Conservation (phyloP, 805 yeast genomes). For the Nakazawaea ambrosiae region DNA sequence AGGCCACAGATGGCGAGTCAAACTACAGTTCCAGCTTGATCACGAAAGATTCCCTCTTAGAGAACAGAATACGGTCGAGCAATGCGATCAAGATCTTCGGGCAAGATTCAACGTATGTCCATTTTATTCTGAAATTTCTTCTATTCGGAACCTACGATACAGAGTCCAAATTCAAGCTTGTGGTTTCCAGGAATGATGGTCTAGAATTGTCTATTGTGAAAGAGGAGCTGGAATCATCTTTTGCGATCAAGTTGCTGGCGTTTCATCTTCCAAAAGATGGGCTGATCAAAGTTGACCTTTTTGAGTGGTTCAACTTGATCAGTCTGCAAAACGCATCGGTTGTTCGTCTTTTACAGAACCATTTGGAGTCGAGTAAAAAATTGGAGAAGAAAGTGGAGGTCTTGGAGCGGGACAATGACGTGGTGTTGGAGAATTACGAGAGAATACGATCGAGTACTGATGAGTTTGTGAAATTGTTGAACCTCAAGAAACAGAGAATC, state of each 20-base stretch:
- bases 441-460: background rate
- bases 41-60: too few relatives aligned
- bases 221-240: too few relatives aligned
- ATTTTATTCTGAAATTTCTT: too few relatives aligned
- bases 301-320: constrained; percentile 7
- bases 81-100: too few relatives aligned
- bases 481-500: constrained; percentile 25
- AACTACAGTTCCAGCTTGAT: too few relatives aligned
- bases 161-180: too few relatives aligned
- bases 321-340: background rate
- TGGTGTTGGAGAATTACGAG: constrained; percentile 2
- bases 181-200: too few relatives aligned
- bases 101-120: too few relatives aligned
- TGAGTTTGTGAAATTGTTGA: constrained; percentile 23
- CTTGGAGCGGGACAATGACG: background rate
- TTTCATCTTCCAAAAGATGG: background rate
- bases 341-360: background rate
- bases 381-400: background rate
- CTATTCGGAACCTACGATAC: too few relatives aligned
- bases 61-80: too few relatives aligned
- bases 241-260: constrained; percentile 2
- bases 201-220: too few relatives aligned
- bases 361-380: background rate
- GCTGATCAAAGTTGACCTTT: constrained; percentile 1
- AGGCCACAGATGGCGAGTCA: constrained; percentile 1